These are phyloP conservation scores for Tuber aestivum DNA, from an alignment of 495 filamentous ascomycete genomes.

Conservation along the genomic window DNA sequence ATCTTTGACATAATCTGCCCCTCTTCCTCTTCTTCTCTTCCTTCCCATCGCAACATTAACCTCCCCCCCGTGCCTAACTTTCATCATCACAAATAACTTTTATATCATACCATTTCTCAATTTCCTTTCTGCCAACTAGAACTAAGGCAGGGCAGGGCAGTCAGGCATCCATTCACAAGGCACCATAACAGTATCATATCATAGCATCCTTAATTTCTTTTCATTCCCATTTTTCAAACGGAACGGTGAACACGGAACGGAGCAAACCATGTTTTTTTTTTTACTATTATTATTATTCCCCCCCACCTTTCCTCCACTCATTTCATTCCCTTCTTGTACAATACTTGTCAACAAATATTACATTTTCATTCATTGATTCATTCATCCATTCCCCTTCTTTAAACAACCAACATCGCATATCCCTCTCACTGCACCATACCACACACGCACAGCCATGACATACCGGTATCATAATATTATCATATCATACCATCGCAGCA, in stretches of 20 bases:
- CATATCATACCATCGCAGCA: too few relatives aligned
- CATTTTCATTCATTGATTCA: too few relatives aligned
- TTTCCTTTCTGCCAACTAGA: neutral
- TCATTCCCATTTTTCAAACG: neutral
- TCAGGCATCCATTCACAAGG: neutral
- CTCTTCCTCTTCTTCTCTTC: neutral
- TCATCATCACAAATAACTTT: neutral
- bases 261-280: too few relatives aligned
- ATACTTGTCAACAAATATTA: too few relatives aligned
- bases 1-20: neutral
- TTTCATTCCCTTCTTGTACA: neutral
- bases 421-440: too few relatives aligned
- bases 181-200: neutral
- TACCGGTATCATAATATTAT: too few relatives aligned
- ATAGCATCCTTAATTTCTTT: slow-evolving; percentile 10
- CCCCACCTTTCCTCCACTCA: neutral
- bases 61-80: neutral
- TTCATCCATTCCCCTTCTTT: too few relatives aligned
- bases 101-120: neutral
- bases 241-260: neutral
- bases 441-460: too few relatives aligned
- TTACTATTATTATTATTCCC: slow-evolving; percentile 9
- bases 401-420: too few relatives aligned
- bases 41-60: neutral
- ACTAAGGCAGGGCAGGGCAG: neutral